phyloP scores from a whole-genome alignment of 345 rosid species.

The Moricandia arvensis region DNA sequence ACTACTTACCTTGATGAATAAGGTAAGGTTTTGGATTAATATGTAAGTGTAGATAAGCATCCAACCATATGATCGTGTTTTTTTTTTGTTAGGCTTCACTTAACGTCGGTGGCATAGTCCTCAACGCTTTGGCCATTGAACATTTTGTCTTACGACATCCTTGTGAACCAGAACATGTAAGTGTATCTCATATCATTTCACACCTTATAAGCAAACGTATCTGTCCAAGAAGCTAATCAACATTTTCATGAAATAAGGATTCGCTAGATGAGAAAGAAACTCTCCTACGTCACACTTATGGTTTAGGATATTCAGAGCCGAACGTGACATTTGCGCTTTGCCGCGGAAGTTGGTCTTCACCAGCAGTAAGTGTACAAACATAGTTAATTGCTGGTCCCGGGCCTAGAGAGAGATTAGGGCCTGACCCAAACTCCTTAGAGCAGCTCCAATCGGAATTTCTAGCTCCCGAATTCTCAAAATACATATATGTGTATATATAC shows the following conservation, averaged over 20 bases:
- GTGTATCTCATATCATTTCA: slow-evolving; percentile 19
- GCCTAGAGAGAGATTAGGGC: no score
- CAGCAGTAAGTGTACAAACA: slow-evolving; percentile 58
- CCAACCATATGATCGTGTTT: neutral
- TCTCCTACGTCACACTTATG: slow-evolving; percentile 68
- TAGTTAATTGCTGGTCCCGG: no score
- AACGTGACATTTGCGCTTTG: slow-evolving; percentile 87
- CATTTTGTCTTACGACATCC: slow-evolving; percentile 92
- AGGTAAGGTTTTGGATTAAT: slow-evolving; percentile 42
- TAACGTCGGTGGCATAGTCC: slow-evolving; percentile 88
- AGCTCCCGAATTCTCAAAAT: no score
- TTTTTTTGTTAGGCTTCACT: slow-evolving; percentile 60
- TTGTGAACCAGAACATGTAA: slow-evolving; percentile 59
- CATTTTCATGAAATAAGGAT: slow-evolving; percentile 42
- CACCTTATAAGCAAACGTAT: neutral
- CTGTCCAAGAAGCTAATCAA: slow-evolving; percentile 1
- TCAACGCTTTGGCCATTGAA: slow-evolving; percentile 83
- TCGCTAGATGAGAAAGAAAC: slow-evolving; percentile 74
- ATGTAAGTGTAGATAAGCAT: neutral
- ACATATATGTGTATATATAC: no score
- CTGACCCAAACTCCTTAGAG: no score
- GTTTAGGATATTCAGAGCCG: slow-evolving; percentile 88
- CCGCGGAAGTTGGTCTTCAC: slow-evolving; percentile 93
- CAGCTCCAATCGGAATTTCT: no score
- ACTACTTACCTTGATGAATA: slow-evolving; percentile 76